Percentiles rank a stretch among this genome's conserved stretches.
Conservation (phyloP, 2,329 filamentous ascomycete species). For the Trichoderma sp. region DNA sequence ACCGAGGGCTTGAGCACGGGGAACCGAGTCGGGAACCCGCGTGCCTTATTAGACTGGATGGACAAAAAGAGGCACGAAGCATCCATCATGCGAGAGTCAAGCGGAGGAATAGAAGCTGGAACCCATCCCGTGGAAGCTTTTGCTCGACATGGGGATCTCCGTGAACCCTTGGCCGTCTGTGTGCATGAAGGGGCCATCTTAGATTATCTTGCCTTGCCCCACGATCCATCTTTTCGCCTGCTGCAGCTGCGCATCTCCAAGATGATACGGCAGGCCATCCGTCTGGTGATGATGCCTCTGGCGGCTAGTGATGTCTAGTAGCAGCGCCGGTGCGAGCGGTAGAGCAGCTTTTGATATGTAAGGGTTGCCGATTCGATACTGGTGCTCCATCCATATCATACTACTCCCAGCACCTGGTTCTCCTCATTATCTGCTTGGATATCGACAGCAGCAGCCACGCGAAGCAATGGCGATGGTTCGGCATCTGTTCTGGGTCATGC, state of each 20-base stretch:
- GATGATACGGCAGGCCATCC: neutral
- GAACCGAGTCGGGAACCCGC: too few relatives aligned
- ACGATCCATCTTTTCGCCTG: conserved; percentile 26
- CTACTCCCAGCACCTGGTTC: too few relatives aligned
- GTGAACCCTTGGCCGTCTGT: conserved; percentile 10
- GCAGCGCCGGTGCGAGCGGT: too few relatives aligned
- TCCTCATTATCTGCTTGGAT: too few relatives aligned
- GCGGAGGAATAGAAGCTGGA: neutral
- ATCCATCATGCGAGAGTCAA: too few relatives aligned
- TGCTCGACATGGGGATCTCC: conserved; percentile 17
- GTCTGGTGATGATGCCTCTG: too few relatives aligned
- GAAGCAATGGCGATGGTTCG: neutral
- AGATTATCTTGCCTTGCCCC: conserved; percentile 26
- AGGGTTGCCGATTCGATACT: neutral
- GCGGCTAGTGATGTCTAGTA: neutral
- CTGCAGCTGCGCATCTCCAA: conserved; percentile 21
- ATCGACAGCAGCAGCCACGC: neutral
- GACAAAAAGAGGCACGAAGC: too few relatives aligned
- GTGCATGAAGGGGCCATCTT: conserved; percentile 1
- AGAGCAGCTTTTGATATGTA: neutral
- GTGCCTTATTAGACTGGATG: too few relatives aligned
- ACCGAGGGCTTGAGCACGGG: too few relatives aligned
- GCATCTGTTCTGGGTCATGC: neutral
- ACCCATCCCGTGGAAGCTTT: conserved; percentile 1
- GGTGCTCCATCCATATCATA: neutral